Evolutionary conservation across 306 rosid genomes (phyloP).

Genomic region (Rosa multiflora): DNA sequence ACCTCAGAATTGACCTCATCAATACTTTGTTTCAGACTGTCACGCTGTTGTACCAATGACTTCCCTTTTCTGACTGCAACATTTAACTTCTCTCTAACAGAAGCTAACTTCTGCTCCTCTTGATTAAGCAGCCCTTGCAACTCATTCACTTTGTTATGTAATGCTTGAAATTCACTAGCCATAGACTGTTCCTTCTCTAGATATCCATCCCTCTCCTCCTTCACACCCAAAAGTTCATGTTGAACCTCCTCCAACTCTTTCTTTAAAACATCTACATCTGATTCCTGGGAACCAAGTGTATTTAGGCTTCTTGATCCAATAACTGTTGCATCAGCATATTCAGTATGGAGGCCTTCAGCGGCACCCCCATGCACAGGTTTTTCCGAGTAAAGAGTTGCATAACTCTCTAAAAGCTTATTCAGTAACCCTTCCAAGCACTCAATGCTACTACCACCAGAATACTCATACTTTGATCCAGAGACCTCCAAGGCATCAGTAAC

Average conservation of each 20-base stretch:
- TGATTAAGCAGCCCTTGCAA: slow-evolving; percentile 71
- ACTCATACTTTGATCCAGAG: slow-evolving; percentile 37
- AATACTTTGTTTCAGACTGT: slow-evolving; percentile 72
- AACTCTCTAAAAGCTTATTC: slow-evolving; percentile 63
- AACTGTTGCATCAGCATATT: slow-evolving; percentile 33
- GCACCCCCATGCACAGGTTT: slow-evolving; percentile 34
- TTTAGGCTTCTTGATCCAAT: slow-evolving; percentile 41
- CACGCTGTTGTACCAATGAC: slow-evolving; percentile 83
- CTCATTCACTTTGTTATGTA: slow-evolving; percentile 55
- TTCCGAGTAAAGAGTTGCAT: slow-evolving; percentile 36
- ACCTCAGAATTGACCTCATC: slow-evolving; percentile 62
- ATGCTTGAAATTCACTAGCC: slow-evolving; percentile 56
- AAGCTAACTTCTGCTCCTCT: slow-evolving; percentile 89
- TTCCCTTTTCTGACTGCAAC: slow-evolving; percentile 96
- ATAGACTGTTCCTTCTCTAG: slow-evolving; percentile 56
- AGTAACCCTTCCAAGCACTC: slow-evolving; percentile 67
- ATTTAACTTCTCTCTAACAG: slow-evolving; percentile 82
- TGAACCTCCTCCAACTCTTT: slow-evolving; percentile 71
- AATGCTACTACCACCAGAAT: slow-evolving; percentile 51
- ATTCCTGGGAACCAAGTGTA: slow-evolving; percentile 35
- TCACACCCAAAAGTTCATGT: slow-evolving; percentile 53
- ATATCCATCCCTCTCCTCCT: slow-evolving; percentile 65
- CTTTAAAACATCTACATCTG: slow-evolving; percentile 47
- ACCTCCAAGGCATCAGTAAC: slow-evolving; percentile 58
- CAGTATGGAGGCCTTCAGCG: slow-evolving; percentile 31